Base-by-base conservation (phyloP, 176 grass and related monocot species). In the Poa annua region DNA sequence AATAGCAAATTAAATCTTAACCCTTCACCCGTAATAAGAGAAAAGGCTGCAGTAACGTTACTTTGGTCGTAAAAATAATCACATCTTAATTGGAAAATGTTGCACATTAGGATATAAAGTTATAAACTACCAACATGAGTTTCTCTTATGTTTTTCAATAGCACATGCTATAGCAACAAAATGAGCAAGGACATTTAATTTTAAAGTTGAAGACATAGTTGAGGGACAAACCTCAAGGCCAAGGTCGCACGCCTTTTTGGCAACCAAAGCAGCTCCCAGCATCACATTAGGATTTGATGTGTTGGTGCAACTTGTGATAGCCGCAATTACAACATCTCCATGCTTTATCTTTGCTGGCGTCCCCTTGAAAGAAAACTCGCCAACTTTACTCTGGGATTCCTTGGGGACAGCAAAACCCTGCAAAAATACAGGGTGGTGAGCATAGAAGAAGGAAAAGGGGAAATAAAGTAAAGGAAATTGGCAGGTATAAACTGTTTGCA, bases 271-370 rank as follows among this genome's bases (percentile, higher is more conserved):
- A 90, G 96, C 87, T 81, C 93, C 96, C 24, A 99, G 87, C 96
- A 99, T 99, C 11, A 99, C 96, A 89, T 90, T 99, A 62, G 96
- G 96, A 81, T 99, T 99, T 88, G 96, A 99, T 60, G 96, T 99
- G 81, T 99, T 99, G 4, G 96, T 99, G 83, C 96, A 99, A 86
- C 93, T 99, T 24, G 96, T 99, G 74, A 99, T 99, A 41, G 96
- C 96, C 13, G 96, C 96, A 87, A 99, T 99, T 26, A 99, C 96
- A 90, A 99, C 89, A 90, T 95, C 93, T 50, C 96, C 96, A 75
- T 99, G 96, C 81, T 94, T 99, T 38, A 99, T 76, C 78, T 94
- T 84, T 70, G 96, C 89, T 16, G 91, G 93, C 7, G 83, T 90
- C 52, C 93, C 96, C 34, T 92, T 88, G 91, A 99, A 99, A 5